Conservation (phyloP, 805 yeast species). For the Spathaspora boniae region DNA sequence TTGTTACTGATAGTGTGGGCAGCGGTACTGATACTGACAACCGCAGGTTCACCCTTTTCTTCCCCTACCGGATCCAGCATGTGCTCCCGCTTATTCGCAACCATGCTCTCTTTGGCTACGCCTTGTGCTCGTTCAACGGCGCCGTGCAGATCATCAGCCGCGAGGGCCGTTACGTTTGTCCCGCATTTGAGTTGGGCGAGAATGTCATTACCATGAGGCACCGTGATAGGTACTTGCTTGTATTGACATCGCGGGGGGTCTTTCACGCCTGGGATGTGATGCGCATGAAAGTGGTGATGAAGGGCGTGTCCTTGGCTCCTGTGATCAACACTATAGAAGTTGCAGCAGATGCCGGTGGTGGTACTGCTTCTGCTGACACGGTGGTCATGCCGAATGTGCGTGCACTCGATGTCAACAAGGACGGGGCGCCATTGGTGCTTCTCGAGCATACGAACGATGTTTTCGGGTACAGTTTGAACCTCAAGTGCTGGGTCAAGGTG, state of each 20-base stretch:
- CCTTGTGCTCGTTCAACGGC: constrained; percentile 58
- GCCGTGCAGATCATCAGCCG: constrained; percentile 44
- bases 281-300: constrained; percentile 27
- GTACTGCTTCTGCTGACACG: constrained; percentile 1
- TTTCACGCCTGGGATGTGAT: constrained; percentile 50
- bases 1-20: constrained; percentile 32
- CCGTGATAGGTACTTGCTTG: constrained; percentile 29
- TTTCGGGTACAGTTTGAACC: constrained; percentile 37
- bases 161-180: constrained; percentile 43
- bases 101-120: constrained; percentile 41
- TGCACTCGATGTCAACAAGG: constrained; percentile 29
- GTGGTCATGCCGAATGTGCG: constrained; percentile 16
- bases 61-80: constrained; percentile 48
- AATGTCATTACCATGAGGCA: constrained; percentile 39
- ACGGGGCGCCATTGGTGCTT: constrained; percentile 43
- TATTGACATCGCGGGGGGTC: constrained; percentile 50
- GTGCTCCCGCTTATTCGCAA: constrained; percentile 37
- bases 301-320: constrained; percentile 51
- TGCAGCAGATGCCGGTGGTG: no score
- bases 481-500: constrained; percentile 46
- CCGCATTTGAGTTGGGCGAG: constrained; percentile 52
- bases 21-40: constrained; percentile 22
- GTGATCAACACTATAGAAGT: constrained; percentile 37
- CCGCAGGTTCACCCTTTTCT: constrained; percentile 35
- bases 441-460: constrained; percentile 33